Conservation (phyloP, 1,139 yeast species). For the Saccharomyces uvarum region DNA sequence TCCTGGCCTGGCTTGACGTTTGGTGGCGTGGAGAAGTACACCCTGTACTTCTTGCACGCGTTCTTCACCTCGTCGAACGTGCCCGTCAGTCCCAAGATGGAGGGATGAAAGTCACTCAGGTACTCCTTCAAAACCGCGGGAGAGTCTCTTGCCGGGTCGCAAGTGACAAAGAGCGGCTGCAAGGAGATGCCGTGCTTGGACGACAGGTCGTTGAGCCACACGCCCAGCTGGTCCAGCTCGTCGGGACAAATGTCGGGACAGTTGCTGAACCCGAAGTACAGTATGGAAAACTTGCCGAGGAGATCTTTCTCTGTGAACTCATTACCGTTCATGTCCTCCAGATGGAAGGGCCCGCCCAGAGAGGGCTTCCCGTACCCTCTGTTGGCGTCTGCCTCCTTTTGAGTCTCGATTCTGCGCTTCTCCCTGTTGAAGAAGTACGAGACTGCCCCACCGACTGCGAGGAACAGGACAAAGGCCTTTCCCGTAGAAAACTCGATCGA, state of each 20-base stretch:
- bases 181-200: constrained; percentile 48
- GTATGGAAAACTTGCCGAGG: constrained; percentile 66
- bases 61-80: constrained; percentile 75
- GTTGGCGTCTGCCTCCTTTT: constrained; percentile 75
- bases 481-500: constrained; percentile 65
- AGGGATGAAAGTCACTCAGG: constrained; percentile 80
- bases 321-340: constrained; percentile 64
- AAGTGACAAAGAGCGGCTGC: constrained; percentile 86
- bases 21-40: constrained; percentile 92
- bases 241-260: constrained; percentile 99
- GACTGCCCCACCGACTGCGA: constrained; percentile 59
- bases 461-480: constrained; percentile 65
- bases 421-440: constrained; percentile 63
- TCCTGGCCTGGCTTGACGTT: constrained; percentile 92
- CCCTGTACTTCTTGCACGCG: constrained; percentile 83
- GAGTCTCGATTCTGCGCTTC: constrained; percentile 58
- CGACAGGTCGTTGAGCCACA: constrained; percentile 62
- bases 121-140: constrained; percentile 79
- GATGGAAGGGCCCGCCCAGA: constrained; percentile 81
- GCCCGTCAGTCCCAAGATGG: constrained; percentile 87
- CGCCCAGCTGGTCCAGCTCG: constrained; percentile 86
- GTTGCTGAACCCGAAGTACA: constrained; percentile 95
- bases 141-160: constrained; percentile 93
- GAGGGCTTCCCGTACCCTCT: constrained; percentile 87
- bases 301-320: constrained; percentile 71